These are phyloP conservation scores for Fomitopsis betulina DNA, from an alignment of 1,284 basidiomycete species.

Conservation along the genomic window DNA sequence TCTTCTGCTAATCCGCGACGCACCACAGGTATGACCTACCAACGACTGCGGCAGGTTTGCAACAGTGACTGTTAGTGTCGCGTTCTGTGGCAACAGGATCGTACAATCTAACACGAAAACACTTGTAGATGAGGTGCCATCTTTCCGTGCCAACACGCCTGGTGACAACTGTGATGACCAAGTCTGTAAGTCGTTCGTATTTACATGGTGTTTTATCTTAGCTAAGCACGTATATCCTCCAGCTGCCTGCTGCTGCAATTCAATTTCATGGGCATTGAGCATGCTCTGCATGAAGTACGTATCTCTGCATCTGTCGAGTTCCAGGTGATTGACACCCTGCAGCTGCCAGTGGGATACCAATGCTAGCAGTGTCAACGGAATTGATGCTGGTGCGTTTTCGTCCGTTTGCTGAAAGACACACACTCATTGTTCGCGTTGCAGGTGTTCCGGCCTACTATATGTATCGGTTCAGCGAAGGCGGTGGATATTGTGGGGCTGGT, in stretches of 20 bases:
- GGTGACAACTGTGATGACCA: constrained; percentile 17
- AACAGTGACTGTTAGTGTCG: constrained; percentile 1
- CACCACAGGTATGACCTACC: constrained; percentile 4
- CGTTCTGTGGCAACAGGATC: neutral
- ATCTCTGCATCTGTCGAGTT: neutral
- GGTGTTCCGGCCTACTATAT: constrained; percentile 6
- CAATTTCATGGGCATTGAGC: constrained; percentile 14
- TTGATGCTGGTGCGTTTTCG: constrained; percentile 11
- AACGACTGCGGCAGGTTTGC: constrained; percentile 6
- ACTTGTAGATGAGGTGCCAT: constrained; percentile 11
- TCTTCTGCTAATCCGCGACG: neutral
- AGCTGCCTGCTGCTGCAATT: constrained; percentile 18
- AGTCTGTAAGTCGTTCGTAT: constrained; percentile 9
- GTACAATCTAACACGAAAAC: neutral
- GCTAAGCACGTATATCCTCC: neutral
- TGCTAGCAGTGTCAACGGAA: constrained; percentile 1
- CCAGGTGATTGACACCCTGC: neutral
- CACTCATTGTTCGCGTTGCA: neutral
- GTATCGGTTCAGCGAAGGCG: constrained; percentile 1
- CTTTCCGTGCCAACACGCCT: constrained; percentile 7
- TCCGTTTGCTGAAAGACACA: neutral
- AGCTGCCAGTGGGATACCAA: constrained; percentile 13
- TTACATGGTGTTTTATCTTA: too few species aligned
- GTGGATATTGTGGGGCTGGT: neutral
- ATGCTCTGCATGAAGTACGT: constrained; percentile 18